Conservation (phyloP, 805 yeast species). For the Yarrowia hollandica region DNA sequence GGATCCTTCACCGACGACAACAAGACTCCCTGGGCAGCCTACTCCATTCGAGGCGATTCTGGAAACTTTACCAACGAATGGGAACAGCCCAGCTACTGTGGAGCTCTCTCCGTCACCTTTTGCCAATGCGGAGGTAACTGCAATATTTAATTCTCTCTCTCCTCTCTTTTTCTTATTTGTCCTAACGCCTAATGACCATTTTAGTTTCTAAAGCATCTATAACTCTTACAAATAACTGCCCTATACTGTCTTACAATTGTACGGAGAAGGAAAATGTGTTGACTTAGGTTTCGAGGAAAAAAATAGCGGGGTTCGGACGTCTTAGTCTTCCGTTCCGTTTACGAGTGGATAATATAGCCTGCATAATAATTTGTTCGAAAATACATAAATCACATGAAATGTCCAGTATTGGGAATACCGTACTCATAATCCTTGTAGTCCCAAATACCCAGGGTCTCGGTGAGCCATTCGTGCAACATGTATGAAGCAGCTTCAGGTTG, state of each 20-base stretch:
- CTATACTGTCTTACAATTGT: not conserved
- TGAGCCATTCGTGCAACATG: constrained; percentile 74
- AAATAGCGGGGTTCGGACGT: too few species aligned
- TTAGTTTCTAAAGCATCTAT: constrained; percentile 8
- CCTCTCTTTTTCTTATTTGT: too few species aligned
- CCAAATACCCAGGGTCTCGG: constrained; percentile 44
- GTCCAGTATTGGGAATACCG: not conserved
- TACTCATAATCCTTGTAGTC: constrained; percentile 5
- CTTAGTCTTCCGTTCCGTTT: too few species aligned
- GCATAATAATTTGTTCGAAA: too few species aligned
- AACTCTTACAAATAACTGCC: not conserved
- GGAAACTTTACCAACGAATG: constrained; percentile 9
- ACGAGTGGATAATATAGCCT: too few species aligned
- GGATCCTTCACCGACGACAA: constrained; percentile 8
- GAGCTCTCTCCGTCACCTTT: not conserved
- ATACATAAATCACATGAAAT: not conserved
- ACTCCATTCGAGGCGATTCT: constrained; percentile 4
- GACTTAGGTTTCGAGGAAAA: too few species aligned
- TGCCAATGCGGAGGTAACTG: constrained; percentile 21
- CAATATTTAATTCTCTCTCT: too few species aligned
- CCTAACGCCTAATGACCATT: not conserved
- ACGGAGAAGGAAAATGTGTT: too few species aligned
- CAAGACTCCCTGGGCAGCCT: constrained; percentile 18
- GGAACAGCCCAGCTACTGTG: constrained; percentile 18
- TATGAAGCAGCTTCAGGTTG: constrained; percentile 73